These are phyloP conservation scores for Penicillium sp. DNA, from an alignment of 2,329 filamentous ascomycete genomes.

Conservation along the genomic window DNA sequence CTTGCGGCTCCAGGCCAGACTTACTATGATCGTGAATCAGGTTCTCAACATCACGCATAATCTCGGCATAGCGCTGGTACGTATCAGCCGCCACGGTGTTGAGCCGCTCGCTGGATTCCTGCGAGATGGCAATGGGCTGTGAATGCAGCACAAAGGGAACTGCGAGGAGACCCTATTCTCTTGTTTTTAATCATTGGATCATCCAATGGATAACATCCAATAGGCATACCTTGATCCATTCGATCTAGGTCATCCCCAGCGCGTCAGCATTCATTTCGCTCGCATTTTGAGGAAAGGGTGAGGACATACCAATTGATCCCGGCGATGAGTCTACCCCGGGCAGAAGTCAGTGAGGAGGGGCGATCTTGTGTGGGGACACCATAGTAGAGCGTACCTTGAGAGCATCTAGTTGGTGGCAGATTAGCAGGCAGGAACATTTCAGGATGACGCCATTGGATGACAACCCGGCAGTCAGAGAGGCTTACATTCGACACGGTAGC, in stretches of 20 bases:
- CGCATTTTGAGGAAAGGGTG: background rate
- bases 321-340: slow-evolving; percentile 73
- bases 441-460: background rate
- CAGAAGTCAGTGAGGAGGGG: slow-evolving; percentile 34
- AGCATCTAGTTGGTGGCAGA: slow-evolving; percentile 55
- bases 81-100: slow-evolving; percentile 76
- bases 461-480: slow-evolving; percentile 18
- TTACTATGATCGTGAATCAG: slow-evolving; percentile 91
- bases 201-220: background rate
- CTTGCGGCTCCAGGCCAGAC: slow-evolving; percentile 9
- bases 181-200: slow-evolving; percentile 20
- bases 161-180: slow-evolving; percentile 70
- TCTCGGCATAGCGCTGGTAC: slow-evolving; percentile 88
- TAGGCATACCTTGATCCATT: slow-evolving; percentile 82
- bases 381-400: slow-evolving; percentile 56
- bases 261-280: background rate
- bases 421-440: slow-evolving; percentile 16
- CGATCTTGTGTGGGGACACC: background rate
- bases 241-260: slow-evolving; percentile 52
- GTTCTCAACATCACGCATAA: slow-evolving; percentile 88
- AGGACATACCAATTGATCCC: slow-evolving; percentile 76
- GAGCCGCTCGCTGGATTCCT: slow-evolving; percentile 66
- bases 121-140: slow-evolving; percentile 85
- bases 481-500: slow-evolving; percentile 71
- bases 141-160: slow-evolving; percentile 97